A percentile compares a stretch with the other conserved stretches of the same genome.
phyloP scores from a whole-genome alignment of 352 stramenopile species.

The Globisporangium radiosum region DNA sequence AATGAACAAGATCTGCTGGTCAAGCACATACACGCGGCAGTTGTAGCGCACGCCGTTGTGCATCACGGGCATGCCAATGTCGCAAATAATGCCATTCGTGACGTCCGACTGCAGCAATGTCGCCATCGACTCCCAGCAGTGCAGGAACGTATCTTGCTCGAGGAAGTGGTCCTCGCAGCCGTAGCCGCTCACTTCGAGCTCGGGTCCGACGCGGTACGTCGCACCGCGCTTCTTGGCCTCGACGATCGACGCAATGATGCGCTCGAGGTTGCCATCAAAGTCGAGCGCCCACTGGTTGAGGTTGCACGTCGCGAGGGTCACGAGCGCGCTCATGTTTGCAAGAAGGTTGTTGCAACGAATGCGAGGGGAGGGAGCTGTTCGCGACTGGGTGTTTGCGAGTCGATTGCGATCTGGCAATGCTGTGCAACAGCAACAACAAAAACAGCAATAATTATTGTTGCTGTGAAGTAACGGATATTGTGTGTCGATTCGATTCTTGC shows the following conservation, averaged over 20 bases:
- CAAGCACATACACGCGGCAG: constrained; percentile 93
- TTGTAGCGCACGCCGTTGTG: constrained; percentile 97
- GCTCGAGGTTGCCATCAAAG: constrained; percentile 97
- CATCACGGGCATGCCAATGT: constrained; percentile 97
- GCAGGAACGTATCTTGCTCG: constrained; percentile 96
- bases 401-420: too few species aligned
- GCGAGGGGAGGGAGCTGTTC: too few species aligned
- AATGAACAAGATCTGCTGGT: constrained; percentile 93
- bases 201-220: constrained; percentile 91
- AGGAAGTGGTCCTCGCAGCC: constrained; percentile 99
- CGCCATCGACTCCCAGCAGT: constrained; percentile 96
- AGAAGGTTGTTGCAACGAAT: too few species aligned
- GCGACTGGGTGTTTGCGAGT: too few species aligned
- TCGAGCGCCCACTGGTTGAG: constrained; percentile 99
- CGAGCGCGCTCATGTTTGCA: constrained; percentile 52
- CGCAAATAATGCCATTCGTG: constrained; percentile 93
- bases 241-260: constrained; percentile 88
- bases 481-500: too few species aligned
- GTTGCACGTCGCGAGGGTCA: constrained; percentile 97
- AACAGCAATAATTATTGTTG: too few species aligned
- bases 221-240: constrained; percentile 82
- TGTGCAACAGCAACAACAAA: too few species aligned
- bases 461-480: too few species aligned
- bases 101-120: constrained; percentile 78
- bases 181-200: constrained; percentile 98